Conservation (phyloP, 768 basidiomycete species). For the Auricularia sp. region DNA sequence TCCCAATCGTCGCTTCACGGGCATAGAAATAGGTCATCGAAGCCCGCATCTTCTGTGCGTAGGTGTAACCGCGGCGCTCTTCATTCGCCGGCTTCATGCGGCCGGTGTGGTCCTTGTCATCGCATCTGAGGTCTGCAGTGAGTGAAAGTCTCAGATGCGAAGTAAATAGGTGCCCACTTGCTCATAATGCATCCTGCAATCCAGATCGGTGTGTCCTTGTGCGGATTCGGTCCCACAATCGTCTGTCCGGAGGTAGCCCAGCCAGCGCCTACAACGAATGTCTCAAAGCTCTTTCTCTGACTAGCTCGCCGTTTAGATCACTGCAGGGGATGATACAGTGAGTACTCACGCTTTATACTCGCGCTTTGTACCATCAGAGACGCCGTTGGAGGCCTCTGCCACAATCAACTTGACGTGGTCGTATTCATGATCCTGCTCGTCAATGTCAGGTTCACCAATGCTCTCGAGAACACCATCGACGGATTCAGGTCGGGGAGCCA, state of each 20-base stretch:
- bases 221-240: background rate
- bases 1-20: constrained; percentile 10
- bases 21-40: constrained; percentile 15
- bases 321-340: too few species aligned
- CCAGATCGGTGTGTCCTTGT: constrained; percentile 8
- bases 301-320: too few species aligned
- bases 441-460: too few species aligned
- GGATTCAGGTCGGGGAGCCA: too few species aligned
- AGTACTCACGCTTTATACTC: too few species aligned
- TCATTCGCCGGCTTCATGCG: background rate
- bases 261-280: background rate
- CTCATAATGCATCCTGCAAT: constrained; percentile 14
- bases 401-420: too few species aligned
- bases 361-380: too few species aligned
- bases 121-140: constrained; percentile 7
- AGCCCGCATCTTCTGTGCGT: constrained; percentile 17
- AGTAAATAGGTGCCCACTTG: constrained; percentile 4
- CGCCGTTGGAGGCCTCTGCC: too few species aligned
- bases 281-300: too few species aligned
- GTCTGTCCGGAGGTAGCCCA: background rate
- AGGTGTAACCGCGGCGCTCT: background rate
- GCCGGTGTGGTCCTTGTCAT: constrained; percentile 11
- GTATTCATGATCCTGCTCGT: too few species aligned
- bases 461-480: too few species aligned
- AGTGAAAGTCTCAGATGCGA: background rate